Conservation (phyloP, 2,329 filamentous ascomycete genomes). For the Fusarium pseudonygamai region DNA sequence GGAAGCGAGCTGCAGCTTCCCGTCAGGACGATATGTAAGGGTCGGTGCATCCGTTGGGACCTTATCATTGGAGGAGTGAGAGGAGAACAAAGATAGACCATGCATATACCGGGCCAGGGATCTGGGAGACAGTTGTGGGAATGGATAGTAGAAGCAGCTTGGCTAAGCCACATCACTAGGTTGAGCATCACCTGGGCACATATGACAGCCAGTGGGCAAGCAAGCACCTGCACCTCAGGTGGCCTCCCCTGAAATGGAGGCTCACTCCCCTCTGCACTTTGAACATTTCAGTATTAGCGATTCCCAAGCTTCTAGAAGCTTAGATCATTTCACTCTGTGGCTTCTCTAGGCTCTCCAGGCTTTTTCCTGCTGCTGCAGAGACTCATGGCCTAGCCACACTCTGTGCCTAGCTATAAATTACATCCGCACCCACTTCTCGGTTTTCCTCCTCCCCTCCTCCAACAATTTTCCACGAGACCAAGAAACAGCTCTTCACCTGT, state of each 20-base stretch:
- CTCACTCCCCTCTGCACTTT: background rate
- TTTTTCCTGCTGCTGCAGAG: background rate
- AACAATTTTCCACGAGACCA: background rate
- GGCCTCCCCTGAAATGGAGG: background rate
- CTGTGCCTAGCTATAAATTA: constrained; percentile 12
- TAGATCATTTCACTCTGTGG: background rate
- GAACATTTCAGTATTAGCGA: background rate
- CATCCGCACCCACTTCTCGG: background rate
- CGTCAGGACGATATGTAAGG: background rate
- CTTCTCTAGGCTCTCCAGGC: background rate
- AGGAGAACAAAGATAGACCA: background rate
- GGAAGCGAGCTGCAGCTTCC: background rate
- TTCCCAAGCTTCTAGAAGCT: background rate
- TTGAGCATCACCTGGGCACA: background rate
- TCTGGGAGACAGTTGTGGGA: background rate
- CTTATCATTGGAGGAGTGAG: background rate
- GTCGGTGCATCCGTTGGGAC: background rate
- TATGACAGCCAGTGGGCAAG: background rate
- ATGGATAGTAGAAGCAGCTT: background rate
- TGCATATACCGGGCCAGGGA: background rate
- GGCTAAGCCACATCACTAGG: background rate
- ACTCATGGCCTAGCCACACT: background rate
- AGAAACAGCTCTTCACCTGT: background rate
- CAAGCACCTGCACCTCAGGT: background rate
- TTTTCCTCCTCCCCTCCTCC: background rate